A percentile compares a stretch with the other conserved stretches of the same genome.
Conservation (phyloP, 2,329 filamentous ascomycete species). For the Verruconis gallopava region DNA sequence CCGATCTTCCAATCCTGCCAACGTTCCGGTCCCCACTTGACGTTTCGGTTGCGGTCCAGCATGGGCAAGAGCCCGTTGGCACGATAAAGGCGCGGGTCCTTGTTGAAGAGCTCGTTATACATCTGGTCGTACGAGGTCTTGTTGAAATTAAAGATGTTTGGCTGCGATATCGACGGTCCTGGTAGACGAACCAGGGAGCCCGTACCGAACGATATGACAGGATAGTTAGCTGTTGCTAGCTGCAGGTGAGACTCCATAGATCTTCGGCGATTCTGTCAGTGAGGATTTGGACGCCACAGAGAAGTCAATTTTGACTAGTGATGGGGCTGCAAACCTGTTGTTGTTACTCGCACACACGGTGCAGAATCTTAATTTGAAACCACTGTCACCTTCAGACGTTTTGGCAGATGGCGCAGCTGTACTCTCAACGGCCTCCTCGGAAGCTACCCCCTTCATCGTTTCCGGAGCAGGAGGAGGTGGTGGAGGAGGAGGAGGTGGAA, state of each 20-base stretch:
- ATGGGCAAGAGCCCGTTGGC: constrained; percentile 92
- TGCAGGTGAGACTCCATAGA: constrained; percentile 99
- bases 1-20: constrained; percentile 97
- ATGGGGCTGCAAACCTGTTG: constrained; percentile 64
- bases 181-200: constrained; percentile 88
- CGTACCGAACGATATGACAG: constrained; percentile 96
- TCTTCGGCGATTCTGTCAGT: constrained; percentile 27
- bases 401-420: constrained; percentile 6
- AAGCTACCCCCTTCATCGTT: constrained; percentile 18
- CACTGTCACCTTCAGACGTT: constrained; percentile 24
- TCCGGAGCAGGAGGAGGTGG: constrained; percentile 22
- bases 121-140: constrained; percentile 90
- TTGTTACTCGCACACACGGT: constrained; percentile 99
- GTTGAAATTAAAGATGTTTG: constrained; percentile 98
- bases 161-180: constrained; percentile 79
- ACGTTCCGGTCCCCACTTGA: constrained; percentile 92
- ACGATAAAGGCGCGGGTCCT: constrained; percentile 77
- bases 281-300: background rate
- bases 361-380: constrained; percentile 91
- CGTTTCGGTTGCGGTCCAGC: constrained; percentile 78
- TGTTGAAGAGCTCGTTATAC: constrained; percentile 76
- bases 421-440: constrained; percentile 25
- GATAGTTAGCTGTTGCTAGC: constrained; percentile 69
- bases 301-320: too few relatives aligned
- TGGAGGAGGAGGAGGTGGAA: constrained; percentile 39